Evolutionary conservation across 163 green algal genomes (phyloP), one percentile per base, ranked within the genome.

Genomic region (Scenedesmus sp.): DNA sequence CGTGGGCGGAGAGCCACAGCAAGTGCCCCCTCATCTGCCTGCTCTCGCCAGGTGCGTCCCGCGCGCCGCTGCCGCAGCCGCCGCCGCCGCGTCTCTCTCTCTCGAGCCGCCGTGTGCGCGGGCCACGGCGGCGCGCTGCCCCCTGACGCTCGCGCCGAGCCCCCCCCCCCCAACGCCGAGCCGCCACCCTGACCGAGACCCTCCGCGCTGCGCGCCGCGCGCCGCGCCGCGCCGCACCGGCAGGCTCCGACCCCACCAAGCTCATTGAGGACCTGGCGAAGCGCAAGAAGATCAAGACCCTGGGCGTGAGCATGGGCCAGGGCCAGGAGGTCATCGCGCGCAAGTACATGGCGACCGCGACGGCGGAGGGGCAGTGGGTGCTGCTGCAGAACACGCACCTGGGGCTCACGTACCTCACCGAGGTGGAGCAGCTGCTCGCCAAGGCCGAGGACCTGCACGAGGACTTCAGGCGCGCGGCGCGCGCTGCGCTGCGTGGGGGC

Each of bases 331-430:
- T 97, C 34, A 96, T 97, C 64, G 95, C 95, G 50, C 89, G 94
- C 63, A 93, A 94, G 86, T 91, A 93, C 85, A 92, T 99, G 87
- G 87, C 91, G 24, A 89, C 85, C 3, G 95, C 95, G 18, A 87
- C 80, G 13, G 83, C 88, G 44, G 93, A 97, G 84, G 95, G 95
- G 15, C 89, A 96, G 75, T 99, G 95, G 95, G 93, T 98, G 58
- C 89, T 98, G 78, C 89, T 99, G 56, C 95, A 99, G 84, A 99
- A 99, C 91, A 95, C 93, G 20, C 95, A 99, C 88, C 89, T 99
- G 44, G 93, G 92, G 18, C 87, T 97, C 50, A 75, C 66, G 36
- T 98, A 97, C 90, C 84, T 99, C 22, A 89, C 83, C 5, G 92
- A 97, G 84, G 90, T 97, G 64, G 95, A 98, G 87, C 78, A 89